These are phyloP conservation scores for Parietaria judaica DNA, from an alignment of 306 rosid genomes.

Conservation along the genomic window DNA sequence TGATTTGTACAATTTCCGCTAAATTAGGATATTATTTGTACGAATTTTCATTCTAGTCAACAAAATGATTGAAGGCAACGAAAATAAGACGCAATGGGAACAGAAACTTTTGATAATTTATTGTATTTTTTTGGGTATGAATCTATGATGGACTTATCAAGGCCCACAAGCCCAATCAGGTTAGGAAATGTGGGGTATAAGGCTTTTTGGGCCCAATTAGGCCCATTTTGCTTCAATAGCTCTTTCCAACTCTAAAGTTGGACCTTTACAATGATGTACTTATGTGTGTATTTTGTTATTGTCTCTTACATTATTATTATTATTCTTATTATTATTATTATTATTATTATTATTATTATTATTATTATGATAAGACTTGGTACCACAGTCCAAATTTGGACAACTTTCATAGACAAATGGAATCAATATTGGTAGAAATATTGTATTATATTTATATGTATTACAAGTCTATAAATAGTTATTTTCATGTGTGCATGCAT, in stretches of 20 bases:
- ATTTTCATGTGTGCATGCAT: no score
- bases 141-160: not conserved
- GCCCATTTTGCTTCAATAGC: not conserved
- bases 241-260: not conserved
- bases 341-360: no score
- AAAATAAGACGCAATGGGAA: not conserved
- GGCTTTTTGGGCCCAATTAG: not conserved
- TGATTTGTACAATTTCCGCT: not conserved
- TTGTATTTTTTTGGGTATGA: not conserved
- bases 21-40: not conserved
- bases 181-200: not conserved
- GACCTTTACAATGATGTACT: not conserved
- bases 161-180: slow-evolving; percentile 1
- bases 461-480: no score
- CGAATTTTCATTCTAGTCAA: not conserved
- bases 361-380: no score
- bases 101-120: not conserved
- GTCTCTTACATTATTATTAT: not conserved
- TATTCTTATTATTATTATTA: not conserved
- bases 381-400: not conserved
- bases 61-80: not conserved
- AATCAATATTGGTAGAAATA: not conserved
- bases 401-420: not conserved
- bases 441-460: not conserved
- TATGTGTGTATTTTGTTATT: not conserved